Percentiles rank a stretch among this genome's conserved stretches.
phyloP scores from a whole-genome alignment of 805 yeast genomes.

The Nakazawaea ernobii region DNA sequence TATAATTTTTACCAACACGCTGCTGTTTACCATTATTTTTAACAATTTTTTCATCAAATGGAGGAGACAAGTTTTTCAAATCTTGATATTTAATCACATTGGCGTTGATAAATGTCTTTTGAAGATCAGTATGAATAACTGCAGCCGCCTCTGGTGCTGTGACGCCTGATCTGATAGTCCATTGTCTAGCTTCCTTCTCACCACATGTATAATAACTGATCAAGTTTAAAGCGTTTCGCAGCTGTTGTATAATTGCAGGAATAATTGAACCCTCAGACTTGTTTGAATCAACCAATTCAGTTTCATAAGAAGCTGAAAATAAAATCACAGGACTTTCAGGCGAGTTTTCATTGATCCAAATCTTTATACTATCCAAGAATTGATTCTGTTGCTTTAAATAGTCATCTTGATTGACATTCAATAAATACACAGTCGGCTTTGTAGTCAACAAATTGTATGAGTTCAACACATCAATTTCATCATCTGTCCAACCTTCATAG shows the following conservation, averaged over 20 bases:
- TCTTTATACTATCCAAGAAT: slow-evolving; percentile 72
- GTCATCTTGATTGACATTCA: slow-evolving; percentile 86
- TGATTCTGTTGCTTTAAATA: slow-evolving; percentile 85
- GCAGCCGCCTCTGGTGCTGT: slow-evolving; percentile 99
- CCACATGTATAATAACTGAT: slow-evolving; percentile 96
- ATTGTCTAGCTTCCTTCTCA: slow-evolving; percentile 93
- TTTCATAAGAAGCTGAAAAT: slow-evolving; percentile 28
- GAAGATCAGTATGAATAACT: slow-evolving; percentile 92
- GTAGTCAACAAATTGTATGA: slow-evolving; percentile 84
- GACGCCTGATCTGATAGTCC: slow-evolving; percentile 91
- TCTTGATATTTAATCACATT: slow-evolving; percentile 86
- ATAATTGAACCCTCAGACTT: slow-evolving; percentile 65
- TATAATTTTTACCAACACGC: slow-evolving; percentile 92
- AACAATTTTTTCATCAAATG: slow-evolving; percentile 70
- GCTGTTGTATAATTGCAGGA: slow-evolving; percentile 78
- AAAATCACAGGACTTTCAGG: slow-evolving; percentile 53
- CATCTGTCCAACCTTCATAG: slow-evolving; percentile 71
- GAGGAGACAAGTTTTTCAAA: slow-evolving; percentile 55
- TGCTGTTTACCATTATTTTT: slow-evolving; percentile 84
- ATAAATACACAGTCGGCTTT: slow-evolving; percentile 88
- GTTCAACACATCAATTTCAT: slow-evolving; percentile 90
- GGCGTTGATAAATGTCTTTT: slow-evolving; percentile 91
- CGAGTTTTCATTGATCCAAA: slow-evolving; percentile 85
- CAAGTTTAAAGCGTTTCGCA: slow-evolving; percentile 82
- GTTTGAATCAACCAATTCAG: slow-evolving; percentile 15